phyloP scores from a whole-genome alignment of 2,329 filamentous ascomycete species.

The Cadophora malorum region DNA sequence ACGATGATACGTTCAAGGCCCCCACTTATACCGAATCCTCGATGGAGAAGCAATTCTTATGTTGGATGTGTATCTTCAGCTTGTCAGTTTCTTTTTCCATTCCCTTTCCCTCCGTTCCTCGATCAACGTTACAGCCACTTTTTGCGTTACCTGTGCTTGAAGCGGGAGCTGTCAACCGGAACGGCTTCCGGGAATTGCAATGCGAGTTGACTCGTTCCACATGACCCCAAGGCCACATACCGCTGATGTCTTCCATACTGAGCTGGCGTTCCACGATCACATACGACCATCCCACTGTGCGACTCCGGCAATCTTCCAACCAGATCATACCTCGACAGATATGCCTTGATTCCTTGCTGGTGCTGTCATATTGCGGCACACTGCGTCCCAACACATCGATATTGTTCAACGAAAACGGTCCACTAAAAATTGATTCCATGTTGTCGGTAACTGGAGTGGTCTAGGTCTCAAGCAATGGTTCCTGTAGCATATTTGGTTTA shows the following conservation, averaged over 20 bases:
- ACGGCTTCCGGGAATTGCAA: not conserved
- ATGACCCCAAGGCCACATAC: not conserved
- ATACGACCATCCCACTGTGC: slow-evolving; percentile 7
- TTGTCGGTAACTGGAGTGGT: not conserved
- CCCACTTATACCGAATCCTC: not conserved
- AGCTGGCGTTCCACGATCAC: slow-evolving; percentile 5
- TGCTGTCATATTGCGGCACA: slow-evolving; percentile 11
- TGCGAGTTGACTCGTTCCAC: not conserved
- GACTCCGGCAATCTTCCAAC: slow-evolving; percentile 1
- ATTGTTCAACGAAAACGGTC: not conserved
- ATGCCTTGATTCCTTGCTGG: not conserved
- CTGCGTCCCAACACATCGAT: slow-evolving; percentile 2
- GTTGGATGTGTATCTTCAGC: not conserved
- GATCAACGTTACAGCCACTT: not conserved
- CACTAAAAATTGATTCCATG: not conserved
- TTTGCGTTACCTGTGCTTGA: not conserved
- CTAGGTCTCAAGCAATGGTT: not conserved
- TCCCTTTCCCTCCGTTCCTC: not conserved
- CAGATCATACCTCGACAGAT: not conserved
- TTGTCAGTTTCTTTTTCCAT: not conserved
- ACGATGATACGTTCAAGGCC: not conserved
- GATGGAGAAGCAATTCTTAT: not conserved
- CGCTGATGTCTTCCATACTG: not conserved
- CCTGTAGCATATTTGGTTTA: not conserved
- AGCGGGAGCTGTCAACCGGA: not conserved